Percentiles rank a stretch among this genome's conserved stretches.
Evolutionary conservation across 495 filamentous ascomycete species (phyloP).

Genomic region (Aspergillus carlsbadensis): DNA sequence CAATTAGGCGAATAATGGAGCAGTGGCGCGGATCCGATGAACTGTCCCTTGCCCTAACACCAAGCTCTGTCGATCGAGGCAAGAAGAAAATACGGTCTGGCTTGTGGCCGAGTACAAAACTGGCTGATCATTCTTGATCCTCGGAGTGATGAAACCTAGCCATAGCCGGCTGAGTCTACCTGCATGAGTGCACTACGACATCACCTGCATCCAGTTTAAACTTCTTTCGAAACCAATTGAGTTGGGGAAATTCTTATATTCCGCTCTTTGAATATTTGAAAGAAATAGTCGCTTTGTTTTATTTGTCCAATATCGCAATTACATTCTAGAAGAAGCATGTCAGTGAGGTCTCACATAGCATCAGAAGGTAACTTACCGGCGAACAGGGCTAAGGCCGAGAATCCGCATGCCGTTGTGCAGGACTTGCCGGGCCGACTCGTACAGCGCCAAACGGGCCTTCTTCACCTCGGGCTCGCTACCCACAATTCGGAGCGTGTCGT

Average conservation of each 20-base stretch:
- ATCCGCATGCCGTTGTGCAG: slow-evolving; percentile 82
- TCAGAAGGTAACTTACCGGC: slow-evolving; percentile 48
- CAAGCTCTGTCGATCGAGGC: neutral
- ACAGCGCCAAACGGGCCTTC: slow-evolving; percentile 78
- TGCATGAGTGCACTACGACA: no score
- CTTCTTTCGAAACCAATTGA: neutral
- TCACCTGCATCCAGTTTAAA: no score
- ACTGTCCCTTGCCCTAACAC: neutral
- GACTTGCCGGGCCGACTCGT: slow-evolving; percentile 74
- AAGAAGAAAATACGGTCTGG: neutral
- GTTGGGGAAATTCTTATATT: slow-evolving; percentile 6
- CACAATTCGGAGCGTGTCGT: slow-evolving; percentile 77
- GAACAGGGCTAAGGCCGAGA: slow-evolving; percentile 74
- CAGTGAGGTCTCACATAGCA: slow-evolving; percentile 14
- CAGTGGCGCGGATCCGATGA: neutral
- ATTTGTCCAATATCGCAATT: neutral
- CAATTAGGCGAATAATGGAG: neutral
- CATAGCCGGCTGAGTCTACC: no score
- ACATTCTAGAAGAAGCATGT: slow-evolving; percentile 15
- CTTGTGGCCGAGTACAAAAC: neutral
- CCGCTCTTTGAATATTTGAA: neutral
- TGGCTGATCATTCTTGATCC: no score
- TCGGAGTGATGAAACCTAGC: no score
- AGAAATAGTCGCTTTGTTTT: neutral
- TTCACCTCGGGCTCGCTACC: slow-evolving; percentile 69